Evolutionary conservation across 768 basidiomycete species (phyloP).

Genomic region (Lentinula boryana): DNA sequence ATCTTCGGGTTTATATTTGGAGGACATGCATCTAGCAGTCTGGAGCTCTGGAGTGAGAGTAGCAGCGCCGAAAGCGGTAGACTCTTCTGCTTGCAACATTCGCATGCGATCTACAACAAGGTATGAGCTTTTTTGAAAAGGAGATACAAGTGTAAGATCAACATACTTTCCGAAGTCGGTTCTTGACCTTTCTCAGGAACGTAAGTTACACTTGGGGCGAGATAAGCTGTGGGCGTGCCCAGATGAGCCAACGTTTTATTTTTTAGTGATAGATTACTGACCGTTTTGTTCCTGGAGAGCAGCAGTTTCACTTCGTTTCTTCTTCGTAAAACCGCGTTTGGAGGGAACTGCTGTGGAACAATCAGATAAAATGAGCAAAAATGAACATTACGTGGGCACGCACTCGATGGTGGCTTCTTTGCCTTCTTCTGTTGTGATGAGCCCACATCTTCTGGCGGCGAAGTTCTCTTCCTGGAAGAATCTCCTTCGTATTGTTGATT

Average conservation of each 20-base stretch:
- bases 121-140: not conserved
- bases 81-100: constrained; percentile 23
- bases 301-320: constrained; percentile 68
- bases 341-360: constrained; percentile 22
- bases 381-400: not conserved
- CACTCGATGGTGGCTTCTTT: not conserved
- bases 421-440: not conserved
- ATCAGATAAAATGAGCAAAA: not conserved
- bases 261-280: constrained; percentile 20
- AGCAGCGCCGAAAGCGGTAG: constrained; percentile 4
- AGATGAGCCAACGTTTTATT: not conserved
- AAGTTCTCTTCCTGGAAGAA: not conserved
- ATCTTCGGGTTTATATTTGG: constrained; percentile 62
- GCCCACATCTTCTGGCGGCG: not conserved
- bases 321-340: constrained; percentile 64
- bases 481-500: not conserved
- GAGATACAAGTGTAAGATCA: not conserved
- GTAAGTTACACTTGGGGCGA: constrained; percentile 40
- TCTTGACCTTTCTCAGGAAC: constrained; percentile 43
- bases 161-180: constrained; percentile 32
- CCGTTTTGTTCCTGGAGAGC: constrained; percentile 62
- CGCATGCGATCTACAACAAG: constrained; percentile 17
- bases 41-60: constrained; percentile 61
- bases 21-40: constrained; percentile 81
- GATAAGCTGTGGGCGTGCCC: constrained; percentile 30